A percentile compares a stretch with the other conserved stretches of the same genome.
Conservation (phyloP, 192 early-diverging fungal species). For the Linnemannia schmuckeri region DNA sequence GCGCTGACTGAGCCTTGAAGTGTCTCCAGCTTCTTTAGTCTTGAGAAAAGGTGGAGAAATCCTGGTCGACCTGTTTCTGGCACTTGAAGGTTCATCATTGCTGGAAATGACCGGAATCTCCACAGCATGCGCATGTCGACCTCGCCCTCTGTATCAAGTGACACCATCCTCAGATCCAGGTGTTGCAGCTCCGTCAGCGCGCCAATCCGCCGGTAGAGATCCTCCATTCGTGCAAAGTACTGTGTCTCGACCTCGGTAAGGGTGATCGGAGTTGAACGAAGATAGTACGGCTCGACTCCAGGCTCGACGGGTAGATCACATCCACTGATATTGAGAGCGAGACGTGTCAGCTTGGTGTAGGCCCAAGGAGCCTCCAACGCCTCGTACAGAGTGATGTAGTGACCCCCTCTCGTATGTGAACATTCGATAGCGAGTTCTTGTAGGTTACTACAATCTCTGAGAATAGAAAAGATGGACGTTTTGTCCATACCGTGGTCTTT, state of each 20-base stretch:
- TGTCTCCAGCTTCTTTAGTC: background rate
- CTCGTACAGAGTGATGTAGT: background rate
- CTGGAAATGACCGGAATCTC: background rate
- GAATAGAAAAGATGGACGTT: background rate
- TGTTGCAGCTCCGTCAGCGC: background rate
- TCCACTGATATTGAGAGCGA: background rate
- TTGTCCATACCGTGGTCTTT: fast-evolving
- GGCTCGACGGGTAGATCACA: background rate
- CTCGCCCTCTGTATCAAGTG: too few species aligned
- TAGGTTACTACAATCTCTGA: background rate
- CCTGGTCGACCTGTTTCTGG: background rate
- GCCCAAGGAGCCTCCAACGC: background rate
- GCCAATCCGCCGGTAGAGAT: background rate
- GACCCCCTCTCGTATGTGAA: background rate
- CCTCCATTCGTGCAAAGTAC: background rate
- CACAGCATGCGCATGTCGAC: too few species aligned
- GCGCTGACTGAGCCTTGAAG: background rate
- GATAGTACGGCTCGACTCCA: background rate
- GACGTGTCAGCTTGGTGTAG: background rate
- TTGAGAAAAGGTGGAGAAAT: background rate
- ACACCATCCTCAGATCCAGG: background rate
- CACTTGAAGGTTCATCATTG: background rate
- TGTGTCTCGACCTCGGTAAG: background rate
- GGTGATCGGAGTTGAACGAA: background rate
- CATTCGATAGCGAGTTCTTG: background rate